Evolutionary conservation across 108 stramenopile genomes (phyloP), one percentile per base, ranked within the genome.

Genomic region (Parietichytrium sp.): DNA sequence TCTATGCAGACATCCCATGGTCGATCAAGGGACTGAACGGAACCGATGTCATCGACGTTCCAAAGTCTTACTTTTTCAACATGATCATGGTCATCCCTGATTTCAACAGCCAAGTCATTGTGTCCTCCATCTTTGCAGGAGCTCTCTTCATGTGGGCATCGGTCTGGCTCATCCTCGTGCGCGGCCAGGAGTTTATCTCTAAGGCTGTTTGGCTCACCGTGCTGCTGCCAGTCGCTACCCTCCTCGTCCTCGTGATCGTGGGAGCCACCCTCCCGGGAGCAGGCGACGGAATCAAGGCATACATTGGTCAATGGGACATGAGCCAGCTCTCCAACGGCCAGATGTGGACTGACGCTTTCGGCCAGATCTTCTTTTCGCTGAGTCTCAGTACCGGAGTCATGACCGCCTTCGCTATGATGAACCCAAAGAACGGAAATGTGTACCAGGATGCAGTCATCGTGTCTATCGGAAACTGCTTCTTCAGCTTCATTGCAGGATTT

Each of bases 281-380:
- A 6, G 42, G 10, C 0, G 33, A 13, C 33, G 81, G 54, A 29
- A 80, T 92, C 51, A 54, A 90, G 33, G 83, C 52, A 6, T 92
- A 92, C 82, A 89, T 91, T 81, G 88, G 89, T 52, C 26, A 82
- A 18, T 87, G 87, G 86, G 87, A 91, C 78, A 84, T 85, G 77
- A 80, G 30, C 8, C 86, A 88, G 6, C 82, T 92, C 47, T 78
- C 48, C 13, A 81, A 88, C 0, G 80, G 80, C 25, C 87, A 92
- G 48, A 85, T 91, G 50, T 92, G 90, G 90, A 80, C 83, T 48
- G 87, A 81, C 49, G 91, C 91, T 20, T 88, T 87, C 25, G 83
- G 85, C 13, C 92, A 92, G 54, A 88, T 90, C 80, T 90, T 92
- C 84, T 92, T 92, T 54, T 83, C 82, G 16, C 80, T 92, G 33